Evolutionary conservation across 2,329 filamentous ascomycete species (phyloP), one percentile per base, ranked within the genome.

Genomic region (Septoria petroselini): DNA sequence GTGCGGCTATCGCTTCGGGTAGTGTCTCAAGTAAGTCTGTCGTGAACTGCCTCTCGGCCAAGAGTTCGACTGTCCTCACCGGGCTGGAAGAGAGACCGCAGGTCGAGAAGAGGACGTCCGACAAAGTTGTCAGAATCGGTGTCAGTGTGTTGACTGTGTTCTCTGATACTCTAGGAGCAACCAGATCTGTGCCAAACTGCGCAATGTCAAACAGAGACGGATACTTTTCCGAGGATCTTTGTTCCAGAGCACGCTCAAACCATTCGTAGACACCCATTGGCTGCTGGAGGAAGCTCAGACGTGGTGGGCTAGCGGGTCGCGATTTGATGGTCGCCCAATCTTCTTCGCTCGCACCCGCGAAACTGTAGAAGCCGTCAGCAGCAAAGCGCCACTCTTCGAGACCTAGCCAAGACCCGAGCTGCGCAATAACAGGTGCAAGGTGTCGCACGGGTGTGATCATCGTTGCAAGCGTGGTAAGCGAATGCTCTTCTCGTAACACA

Each of bases 401-500:
- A 7, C 81, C 80, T 18, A 98, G 74, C 91, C 91, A 97, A 45
- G 78, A 75, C 1, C 85, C 82, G 49, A 98, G 76, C 65, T 96
- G 91, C 38, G 85, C 83, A 35, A 97, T 72, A 1, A 96, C 68
- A 12, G 86, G 83, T n/a, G 82, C 80, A 17, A 97, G 70, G 34
- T 9, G 23, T 27, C 43, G 30, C 1, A 11, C 9, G 21, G 25
- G 12, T n/a, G 19, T 14, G 27, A 3, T n/a, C 29, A 12, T n/a
- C 14, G 39, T 11, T 15, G 41, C 29, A 12, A 68, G 48, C 12
- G 41, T 50, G n/a, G 88, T 82, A 1, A 98, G 78, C 65, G 95
- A 97, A 55, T 86, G 78, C 66, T 98, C 93, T 67, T 98, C 91
- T 0, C 86, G 78, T n/a, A 95, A 73, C 2, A 97, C 75, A 70